Evolutionary conservation across 1,139 yeast genomes (phyloP), one percentile per base, ranked within the genome.

Genomic region (Hansenula lynferdii): DNA sequence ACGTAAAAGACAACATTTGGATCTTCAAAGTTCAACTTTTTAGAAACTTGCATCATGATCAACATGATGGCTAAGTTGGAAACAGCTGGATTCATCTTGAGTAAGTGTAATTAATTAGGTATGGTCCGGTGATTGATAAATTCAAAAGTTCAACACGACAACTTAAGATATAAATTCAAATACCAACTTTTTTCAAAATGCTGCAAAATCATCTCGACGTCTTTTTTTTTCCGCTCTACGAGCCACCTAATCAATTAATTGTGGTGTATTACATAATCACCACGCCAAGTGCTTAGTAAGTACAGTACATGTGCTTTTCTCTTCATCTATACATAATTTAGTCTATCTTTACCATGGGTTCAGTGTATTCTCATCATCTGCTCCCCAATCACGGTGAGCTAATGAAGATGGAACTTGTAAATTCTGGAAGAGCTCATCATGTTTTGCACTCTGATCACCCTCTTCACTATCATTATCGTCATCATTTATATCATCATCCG

Each of bases 21-120:
- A 65, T 92, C 78, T 63, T 90, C 97, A 68, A 90, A 81, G 64
- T 92, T 95, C 49, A 92, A 73, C 61, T 77, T 79, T 67, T 89
- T 87, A 50, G 97, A 79, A 48, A 89, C 84, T 68, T 92, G 97
- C 97, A 90, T 92, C 89, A 89, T 85, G 72, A 82, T 83, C 62
- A 92, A 84, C 96, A 90, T 90, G 77, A 92, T 69, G 54, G 74
- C 86, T 57, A 92, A 69, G 69, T 92, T 90, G 52, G 89, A 68
- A 50, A 89, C 70, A 53, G 95, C 95, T 37, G 98, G 94, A 61
- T 86, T 86, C 85, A 85, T 78, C 47, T 26, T 43, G 32, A 5
- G 8, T 11, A 6, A 6, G 27, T 25, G 30, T 17, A 12, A 5
- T 25, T 16, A 15, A 9, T 26, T 14, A n/a, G 18, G 23, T 16